A percentile compares a stretch with the other conserved stretches of the same genome.
Evolutionary conservation across 169 alveolate genomes (phyloP).

Genomic region (Eimeria falciformis): DNA sequence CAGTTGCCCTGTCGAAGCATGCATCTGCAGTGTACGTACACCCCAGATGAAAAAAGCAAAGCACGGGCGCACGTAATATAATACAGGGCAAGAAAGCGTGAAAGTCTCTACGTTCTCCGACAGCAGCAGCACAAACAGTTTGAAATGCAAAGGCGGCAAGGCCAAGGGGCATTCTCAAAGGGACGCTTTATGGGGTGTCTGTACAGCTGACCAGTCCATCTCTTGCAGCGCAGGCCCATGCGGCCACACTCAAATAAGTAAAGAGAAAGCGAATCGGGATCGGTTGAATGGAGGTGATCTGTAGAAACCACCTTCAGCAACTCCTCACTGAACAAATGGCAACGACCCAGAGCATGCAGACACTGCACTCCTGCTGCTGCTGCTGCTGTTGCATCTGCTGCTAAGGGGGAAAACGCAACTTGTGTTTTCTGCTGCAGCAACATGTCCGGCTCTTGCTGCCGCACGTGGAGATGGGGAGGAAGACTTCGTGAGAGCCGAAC

Average conservation of each 20-base stretch:
- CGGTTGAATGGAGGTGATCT: constrained; percentile 14
- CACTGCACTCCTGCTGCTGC: constrained; percentile 20
- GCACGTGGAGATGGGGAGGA: neutral
- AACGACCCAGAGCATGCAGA: constrained; percentile 45
- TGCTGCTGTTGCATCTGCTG: neutral
- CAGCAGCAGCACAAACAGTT: constrained; percentile 1
- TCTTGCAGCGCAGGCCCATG: constrained; percentile 54
- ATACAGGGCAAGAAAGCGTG: neutral
- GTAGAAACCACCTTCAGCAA: constrained; percentile 39
- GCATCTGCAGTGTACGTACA: constrained; percentile 3
- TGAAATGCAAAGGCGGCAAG: neutral
- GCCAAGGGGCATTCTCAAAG: neutral
- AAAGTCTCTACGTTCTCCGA: neutral
- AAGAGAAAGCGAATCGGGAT: constrained; percentile 3
- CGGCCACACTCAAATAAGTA: constrained; percentile 48
- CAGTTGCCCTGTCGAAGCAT: constrained; percentile 11
- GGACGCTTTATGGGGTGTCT: neutral
- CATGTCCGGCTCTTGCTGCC: neutral
- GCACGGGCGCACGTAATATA: neutral
- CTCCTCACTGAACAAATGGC: constrained; percentile 41
- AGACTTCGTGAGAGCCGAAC: constrained; percentile 6
- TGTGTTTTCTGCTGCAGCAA: neutral
- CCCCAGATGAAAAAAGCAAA: neutral
- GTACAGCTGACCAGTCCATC: constrained; percentile 17
- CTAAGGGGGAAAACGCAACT: neutral